Evolutionary conservation across 495 filamentous ascomycete species (phyloP), one percentile per base, ranked within the genome.

Genomic region (Rostrohypoxylon terebratum): DNA sequence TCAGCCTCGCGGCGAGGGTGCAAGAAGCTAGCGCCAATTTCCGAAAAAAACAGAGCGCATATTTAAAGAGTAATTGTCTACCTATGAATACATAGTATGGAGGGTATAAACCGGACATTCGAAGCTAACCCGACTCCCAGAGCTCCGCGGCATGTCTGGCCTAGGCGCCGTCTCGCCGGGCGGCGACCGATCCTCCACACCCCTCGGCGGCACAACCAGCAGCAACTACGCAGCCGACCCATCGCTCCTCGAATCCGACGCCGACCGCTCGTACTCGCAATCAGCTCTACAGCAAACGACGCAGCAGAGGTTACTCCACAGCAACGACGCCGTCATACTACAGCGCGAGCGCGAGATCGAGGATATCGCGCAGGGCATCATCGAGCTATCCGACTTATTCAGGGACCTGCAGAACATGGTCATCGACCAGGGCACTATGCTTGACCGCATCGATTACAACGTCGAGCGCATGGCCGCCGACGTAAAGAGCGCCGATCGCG

Each of bases 361-460:
- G 66, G 93, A 97, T 68, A 98, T 99, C 67, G 96, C 96, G 0
- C 94, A 97, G 75, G 96, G 96, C 45, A 97, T 99, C 78, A 97
- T 99, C 74, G 96, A 98, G 72, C 85, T 99, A 2, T 91, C 94
- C 0, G 94, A 97, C 77, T 94, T 99, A 44, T 99, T 99, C 84
- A 93, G 95, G 50, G 96, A 98, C 69, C 81, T 99, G 18, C 96
- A 99, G 77, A 89, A 85, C 20, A 97, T 99, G 94, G 91, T 99
- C 63, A 99, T 99, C 66, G 96, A 99, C 79, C 96, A 99, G 81
- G 96, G 96, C 11, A 98, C 93, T 28, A 94, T 99, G 91, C 88
- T 99, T 21, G 96, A 99, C 81, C 88, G 96, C 38, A 98, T 99
- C 75, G 96, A 99, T 77, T 99, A 97, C 82, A 99, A 99, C 78